Conservation (phyloP, 805 yeast genomes). For the Saturnispora silvae region DNA sequence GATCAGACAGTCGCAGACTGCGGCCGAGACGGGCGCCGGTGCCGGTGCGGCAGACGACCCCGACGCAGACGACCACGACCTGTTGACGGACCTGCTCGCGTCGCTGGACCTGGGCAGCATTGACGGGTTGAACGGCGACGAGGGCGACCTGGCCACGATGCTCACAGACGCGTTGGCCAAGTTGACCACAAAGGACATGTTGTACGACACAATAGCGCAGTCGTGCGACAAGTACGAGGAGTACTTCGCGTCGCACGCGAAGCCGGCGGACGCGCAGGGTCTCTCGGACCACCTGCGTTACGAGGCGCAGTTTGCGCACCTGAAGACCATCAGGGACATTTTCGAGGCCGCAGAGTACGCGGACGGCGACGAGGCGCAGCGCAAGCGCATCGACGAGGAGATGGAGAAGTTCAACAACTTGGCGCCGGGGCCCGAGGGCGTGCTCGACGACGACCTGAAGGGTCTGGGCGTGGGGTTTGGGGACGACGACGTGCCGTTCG, state of each 20-base stretch:
- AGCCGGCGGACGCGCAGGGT: conserved; percentile 21
- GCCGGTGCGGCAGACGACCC: conserved; percentile 41
- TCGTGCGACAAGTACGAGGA: conserved; percentile 60
- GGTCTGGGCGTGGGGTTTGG: conserved; percentile 33
- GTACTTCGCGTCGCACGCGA: conserved; percentile 48
- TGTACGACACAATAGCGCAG: conserved; percentile 83
- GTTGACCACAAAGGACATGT: conserved; percentile 71
- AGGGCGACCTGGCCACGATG: conserved; percentile 28
- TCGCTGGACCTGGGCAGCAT: conserved; percentile 37
- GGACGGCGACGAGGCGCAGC: conserved; percentile 35
- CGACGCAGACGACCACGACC: conserved; percentile 30
- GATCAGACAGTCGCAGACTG: conserved; percentile 69
- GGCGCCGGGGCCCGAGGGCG: conserved; percentile 73
- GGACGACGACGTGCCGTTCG: conserved; percentile 44
- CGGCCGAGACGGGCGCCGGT: conserved; percentile 61
- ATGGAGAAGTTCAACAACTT: conserved; percentile 63
- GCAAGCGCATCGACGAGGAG: conserved; percentile 43
- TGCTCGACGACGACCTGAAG: conserved; percentile 35
- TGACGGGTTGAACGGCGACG: not conserved
- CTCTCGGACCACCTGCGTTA: conserved; percentile 33
- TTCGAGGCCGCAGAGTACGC: conserved; percentile 59
- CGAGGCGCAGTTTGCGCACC: conserved; percentile 49
- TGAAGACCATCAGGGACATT: conserved; percentile 47
- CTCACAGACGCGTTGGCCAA: conserved; percentile 69
- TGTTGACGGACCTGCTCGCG: conserved; percentile 52